Base-by-base conservation (phyloP, 2,329 filamentous ascomycete genomes). In the Westerdykella ornata region DNA sequence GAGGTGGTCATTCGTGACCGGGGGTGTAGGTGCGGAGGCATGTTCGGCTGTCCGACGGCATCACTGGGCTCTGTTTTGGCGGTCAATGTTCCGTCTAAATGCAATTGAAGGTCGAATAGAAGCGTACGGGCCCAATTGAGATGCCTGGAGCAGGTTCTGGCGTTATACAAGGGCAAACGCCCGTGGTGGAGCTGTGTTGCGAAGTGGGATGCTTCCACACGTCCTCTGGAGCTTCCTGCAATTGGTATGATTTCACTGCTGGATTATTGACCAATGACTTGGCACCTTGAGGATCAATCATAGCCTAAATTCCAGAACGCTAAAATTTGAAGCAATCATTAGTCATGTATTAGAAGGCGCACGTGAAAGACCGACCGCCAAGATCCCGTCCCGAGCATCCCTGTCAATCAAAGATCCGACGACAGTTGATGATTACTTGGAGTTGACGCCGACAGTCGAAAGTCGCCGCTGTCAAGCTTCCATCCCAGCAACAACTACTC, bases 1-100 rank as follows among this genome's bases (percentile, higher is more conserved):
- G 88, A 92, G 42, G 85, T 89, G 56, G 92, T 98, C 72, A 88
- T 86, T 57, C 87, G 83, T 53, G 90, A 97, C 67, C 89, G 83
- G 26, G 92, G 92, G 67, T 98, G 92, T 32, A 98, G 81, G 69
- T 90, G 73, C 31, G 80, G 85, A 58, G 87, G 82, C 85, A 92
- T 92, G 51, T 39, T 55, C 41, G 26, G 48, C 9, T 15, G 30
- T 14, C 3, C 37, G 45, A 52, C 54, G 59, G 57, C 60, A 66
- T 65, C 45, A 41, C 56, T 47, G 51, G 43, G 46, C 22, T 39
- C 54, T 58, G 43, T 12, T 18, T 15, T n/a, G n/a, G 30, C 16
- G 14, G 52, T 59, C 41, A 59, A 50, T 41, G 39, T 35, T 17
- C 40, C 40, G n/a, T 37, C 16, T 13, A 33, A 38, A 16, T 29